Evolutionary conservation across 2,329 filamentous ascomycete genomes (phyloP).

Genomic region (Hysterium pulicare): DNA sequence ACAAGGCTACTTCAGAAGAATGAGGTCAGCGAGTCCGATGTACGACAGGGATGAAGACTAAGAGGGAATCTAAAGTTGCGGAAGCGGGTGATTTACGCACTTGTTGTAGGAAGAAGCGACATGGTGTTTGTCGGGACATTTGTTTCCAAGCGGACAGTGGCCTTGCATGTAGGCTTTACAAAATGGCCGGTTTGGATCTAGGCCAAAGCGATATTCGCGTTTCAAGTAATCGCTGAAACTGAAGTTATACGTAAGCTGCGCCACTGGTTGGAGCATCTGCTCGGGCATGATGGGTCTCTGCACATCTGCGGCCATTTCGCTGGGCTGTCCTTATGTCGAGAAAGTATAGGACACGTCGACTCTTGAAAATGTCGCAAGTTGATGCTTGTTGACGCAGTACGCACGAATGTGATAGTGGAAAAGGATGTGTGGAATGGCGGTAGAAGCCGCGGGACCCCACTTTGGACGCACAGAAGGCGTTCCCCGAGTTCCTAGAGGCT

Average conservation of each 20-base stretch:
- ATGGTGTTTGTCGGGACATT: conserved; percentile 80
- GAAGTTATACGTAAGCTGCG: conserved; percentile 59
- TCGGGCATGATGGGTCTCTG: conserved; percentile 22
- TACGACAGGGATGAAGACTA: conserved; percentile 6
- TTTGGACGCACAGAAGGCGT: no score
- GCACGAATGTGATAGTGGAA: no score
- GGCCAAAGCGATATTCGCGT: conserved; percentile 77
- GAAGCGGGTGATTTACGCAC: conserved; percentile 31
- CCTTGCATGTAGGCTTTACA: conserved; percentile 85
- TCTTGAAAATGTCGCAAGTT: no score
- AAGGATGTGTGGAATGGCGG: no score
- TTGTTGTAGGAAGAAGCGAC: conserved; percentile 63
- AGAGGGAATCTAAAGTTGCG: conserved; percentile 19
- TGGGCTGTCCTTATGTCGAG: not conserved
- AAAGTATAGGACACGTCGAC: no score
- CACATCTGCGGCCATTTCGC: conserved; percentile 26
- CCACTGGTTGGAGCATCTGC: conserved; percentile 26
- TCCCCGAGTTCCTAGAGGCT: no score
- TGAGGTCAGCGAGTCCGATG: conserved; percentile 37
- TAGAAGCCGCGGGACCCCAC: no score
- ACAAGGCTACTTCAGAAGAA: conserved; percentile 58
- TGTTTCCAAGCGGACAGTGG: conserved; percentile 79
- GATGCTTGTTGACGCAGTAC: no score
- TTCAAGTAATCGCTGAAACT: conserved; percentile 83
- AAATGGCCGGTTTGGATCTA: conserved; percentile 65